Evolutionary conservation across 805 yeast species (phyloP), one percentile per base, ranked within the genome.

Genomic region (Saturnispora galanensis): DNA sequence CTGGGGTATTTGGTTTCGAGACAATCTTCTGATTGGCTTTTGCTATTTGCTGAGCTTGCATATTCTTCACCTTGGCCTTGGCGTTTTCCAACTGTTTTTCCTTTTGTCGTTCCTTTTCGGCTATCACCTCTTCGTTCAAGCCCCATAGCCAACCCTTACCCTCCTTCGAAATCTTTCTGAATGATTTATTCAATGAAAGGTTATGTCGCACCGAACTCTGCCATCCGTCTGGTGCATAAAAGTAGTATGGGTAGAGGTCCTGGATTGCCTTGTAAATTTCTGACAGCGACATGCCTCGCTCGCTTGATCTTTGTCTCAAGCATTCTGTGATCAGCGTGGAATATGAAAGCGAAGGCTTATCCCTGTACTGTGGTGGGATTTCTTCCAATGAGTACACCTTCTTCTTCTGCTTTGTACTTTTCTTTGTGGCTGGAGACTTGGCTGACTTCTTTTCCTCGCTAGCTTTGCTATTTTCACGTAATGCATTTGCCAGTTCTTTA

Each of bases 101-200:
- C 63, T 84, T 77, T 39, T 52, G 42, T 49, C 73, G 77, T 57
- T 89, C 97, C 62, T 84, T 77, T 54, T 88, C 96, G 16, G 80
- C 80, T 46, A 84, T 76, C 50, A 81, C 86, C 48, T 78, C 82
- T 49, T 87, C 95, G 64, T 93, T 96, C 34, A 93, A 67, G 3
- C 90, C 90, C 95, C 96, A 90, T 29, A 85, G 66, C 94, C 95
- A 89, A 46, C 95, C 96, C 60, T 84, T 84, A n/a, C 94, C 93
- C 54, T 84, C 93, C 48, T 83, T 81, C 33, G 87, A 78, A 12
- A 84, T 81, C 56, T 84, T 84, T 43, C 77, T 71, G 66, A 90
- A 93, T 6, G 90, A 80, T 64, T 86, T 87, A 64, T 88, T 88
- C 52, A 87, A 70, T 17, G 90, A 82, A 34, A 93, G 69, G 55